Evolutionary conservation across 1,284 basidiomycete genomes (phyloP).

Genomic region (Leccinum fallax): DNA sequence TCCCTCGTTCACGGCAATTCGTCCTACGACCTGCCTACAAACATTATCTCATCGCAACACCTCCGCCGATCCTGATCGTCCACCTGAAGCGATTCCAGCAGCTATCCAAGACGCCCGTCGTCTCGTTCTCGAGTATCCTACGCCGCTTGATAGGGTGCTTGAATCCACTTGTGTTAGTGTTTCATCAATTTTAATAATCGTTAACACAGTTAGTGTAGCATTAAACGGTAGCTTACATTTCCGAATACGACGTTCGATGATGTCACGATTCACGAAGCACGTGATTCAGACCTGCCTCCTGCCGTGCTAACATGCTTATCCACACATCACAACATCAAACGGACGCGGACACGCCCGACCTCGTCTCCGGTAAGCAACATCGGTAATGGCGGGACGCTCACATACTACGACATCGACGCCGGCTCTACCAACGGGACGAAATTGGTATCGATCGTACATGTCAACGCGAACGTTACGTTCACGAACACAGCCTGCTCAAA

Average conservation of each 20-base stretch:
- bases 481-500: slow-evolving; percentile 13
- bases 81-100: slow-evolving; percentile 96
- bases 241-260: too few species aligned
- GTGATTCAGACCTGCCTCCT: too few species aligned
- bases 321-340: too few species aligned
- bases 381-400: slow-evolving; percentile 5
- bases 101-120: slow-evolving; percentile 49
- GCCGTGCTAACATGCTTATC: too few species aligned
- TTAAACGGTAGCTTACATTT: too few species aligned
- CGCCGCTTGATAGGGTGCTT: too few species aligned
- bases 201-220: too few species aligned
- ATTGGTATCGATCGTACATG: slow-evolving; percentile 11
- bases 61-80: slow-evolving; percentile 88
- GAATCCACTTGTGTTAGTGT: too few species aligned
- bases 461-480: slow-evolving; percentile 14
- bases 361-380: too few species aligned
- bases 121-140: slow-evolving; percentile 49
- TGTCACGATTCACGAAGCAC: too few species aligned
- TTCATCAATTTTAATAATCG: too few species aligned
- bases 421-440: slow-evolving; percentile 9
- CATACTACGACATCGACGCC: slow-evolving; percentile 12
- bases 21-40: slow-evolving; percentile 87
- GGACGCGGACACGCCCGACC: too few species aligned
- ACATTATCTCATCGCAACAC: slow-evolving; percentile 85
- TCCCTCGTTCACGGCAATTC: slow-evolving; percentile 57